phyloP scores from a whole-genome alignment of 1,139 yeast species.

The Pichia sorboxylosa region DNA sequence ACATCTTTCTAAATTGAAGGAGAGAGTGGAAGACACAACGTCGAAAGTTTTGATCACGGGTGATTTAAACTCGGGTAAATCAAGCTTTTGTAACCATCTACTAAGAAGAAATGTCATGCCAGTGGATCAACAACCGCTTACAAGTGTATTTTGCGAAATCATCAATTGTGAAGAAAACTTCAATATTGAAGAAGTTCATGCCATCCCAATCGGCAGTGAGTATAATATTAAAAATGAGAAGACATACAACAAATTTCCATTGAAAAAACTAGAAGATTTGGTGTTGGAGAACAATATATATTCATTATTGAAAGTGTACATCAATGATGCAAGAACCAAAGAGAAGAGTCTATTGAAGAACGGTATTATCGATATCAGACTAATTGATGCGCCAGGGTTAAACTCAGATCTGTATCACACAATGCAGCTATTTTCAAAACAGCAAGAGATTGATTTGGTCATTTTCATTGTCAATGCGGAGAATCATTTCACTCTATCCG shows the following conservation, averaged over 20 bases:
- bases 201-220: constrained; percentile 52
- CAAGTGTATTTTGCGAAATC: constrained; percentile 92
- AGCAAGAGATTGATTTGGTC: constrained; percentile 93
- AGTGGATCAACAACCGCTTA: constrained; percentile 96
- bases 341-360: constrained; percentile 69
- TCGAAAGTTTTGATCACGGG: constrained; percentile 96
- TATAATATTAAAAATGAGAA: constrained; percentile 54
- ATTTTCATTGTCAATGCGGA: constrained; percentile 95
- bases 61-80: constrained; percentile 92
- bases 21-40: constrained; percentile 80
- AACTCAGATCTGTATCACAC: constrained; percentile 91
- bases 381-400: constrained; percentile 95
- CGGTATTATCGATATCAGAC: constrained; percentile 83
- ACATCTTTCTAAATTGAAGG: constrained; percentile 65
- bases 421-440: constrained; percentile 88
- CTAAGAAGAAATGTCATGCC: constrained; percentile 72
- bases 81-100: constrained; percentile 88
- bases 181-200: constrained; percentile 84
- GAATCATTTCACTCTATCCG: constrained; percentile 88
- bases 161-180: constrained; percentile 71
- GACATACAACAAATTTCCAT: constrained; percentile 46
- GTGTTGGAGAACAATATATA: constrained; percentile 69
- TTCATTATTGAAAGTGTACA: constrained; percentile 66
- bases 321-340: constrained; percentile 60
- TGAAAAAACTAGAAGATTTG: constrained; percentile 51